phyloP scores from a whole-genome alignment of 495 filamentous ascomycete species.

The Podospora tetraspora region DNA sequence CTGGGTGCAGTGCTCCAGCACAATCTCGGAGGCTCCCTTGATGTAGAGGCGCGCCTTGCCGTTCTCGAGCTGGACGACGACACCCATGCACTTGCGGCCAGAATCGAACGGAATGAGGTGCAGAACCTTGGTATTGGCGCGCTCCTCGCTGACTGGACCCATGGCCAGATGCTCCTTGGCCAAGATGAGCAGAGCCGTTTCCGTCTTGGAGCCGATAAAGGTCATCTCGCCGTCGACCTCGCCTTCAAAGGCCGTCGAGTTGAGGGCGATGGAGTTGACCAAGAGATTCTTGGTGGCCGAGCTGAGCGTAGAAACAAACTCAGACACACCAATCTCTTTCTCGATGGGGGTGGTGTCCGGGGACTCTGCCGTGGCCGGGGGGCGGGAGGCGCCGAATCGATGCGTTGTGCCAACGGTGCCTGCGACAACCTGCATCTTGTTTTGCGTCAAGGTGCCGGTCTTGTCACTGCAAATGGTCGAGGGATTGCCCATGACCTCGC shows the following conservation, averaged over 20 bases:
- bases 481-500: constrained; percentile 98
- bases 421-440: constrained; percentile 84
- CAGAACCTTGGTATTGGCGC: constrained; percentile 61
- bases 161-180: constrained; percentile 73
- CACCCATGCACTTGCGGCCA: constrained; percentile 81
- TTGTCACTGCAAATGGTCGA: constrained; percentile 97
- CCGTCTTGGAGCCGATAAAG: constrained; percentile 87
- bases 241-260: constrained; percentile 86
- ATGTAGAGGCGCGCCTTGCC: constrained; percentile 66
- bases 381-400: constrained; percentile 49
- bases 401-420: constrained; percentile 65
- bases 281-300: constrained; percentile 57
- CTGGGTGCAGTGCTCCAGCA: constrained; percentile 64
- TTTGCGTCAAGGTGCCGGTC: constrained; percentile 90
- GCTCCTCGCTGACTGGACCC: constrained; percentile 60
- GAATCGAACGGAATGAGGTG: constrained; percentile 87
- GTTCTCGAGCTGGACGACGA: constrained; percentile 61
- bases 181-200: constrained; percentile 74
- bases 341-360: constrained; percentile 15
- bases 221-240: constrained; percentile 64
- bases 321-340: constrained; percentile 21
- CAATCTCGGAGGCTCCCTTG: constrained; percentile 87
- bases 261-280: constrained; percentile 70
- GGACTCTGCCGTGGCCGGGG: constrained; percentile 8
- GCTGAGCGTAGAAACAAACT: constrained; percentile 47